A percentile compares a stretch with the other conserved stretches of the same genome.
Conservation (phyloP, 345 rosid genomes). For the Kernera saxatilis region DNA sequence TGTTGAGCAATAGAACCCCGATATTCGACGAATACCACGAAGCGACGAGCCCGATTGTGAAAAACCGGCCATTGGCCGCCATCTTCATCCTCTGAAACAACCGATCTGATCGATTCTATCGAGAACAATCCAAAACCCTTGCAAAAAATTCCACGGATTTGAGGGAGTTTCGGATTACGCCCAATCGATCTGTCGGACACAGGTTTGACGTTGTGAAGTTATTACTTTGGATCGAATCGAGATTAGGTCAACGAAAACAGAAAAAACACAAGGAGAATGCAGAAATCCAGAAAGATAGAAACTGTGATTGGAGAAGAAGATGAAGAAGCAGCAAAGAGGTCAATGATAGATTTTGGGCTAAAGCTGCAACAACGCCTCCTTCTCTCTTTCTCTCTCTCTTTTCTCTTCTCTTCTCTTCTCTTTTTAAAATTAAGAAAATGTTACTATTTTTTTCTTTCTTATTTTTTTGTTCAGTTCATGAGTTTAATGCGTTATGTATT, state of each 20-base stretch:
- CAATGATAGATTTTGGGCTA: conserved; percentile 15
- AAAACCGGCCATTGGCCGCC: conserved; percentile 33
- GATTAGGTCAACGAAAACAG: neutral
- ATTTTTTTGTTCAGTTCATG: neutral
- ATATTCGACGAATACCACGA: conserved; percentile 64
- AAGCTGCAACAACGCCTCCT: conserved; percentile 2
- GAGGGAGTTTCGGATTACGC: neutral
- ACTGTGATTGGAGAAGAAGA: conserved; percentile 11
- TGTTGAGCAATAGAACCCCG: conserved; percentile 62
- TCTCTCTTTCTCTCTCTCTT: neutral
- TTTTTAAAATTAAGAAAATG: neutral
- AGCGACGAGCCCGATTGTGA: conserved; percentile 51
- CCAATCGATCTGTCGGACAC: neutral
- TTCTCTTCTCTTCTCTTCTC: neutral
- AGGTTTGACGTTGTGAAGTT: neutral
- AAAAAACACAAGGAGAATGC: neutral
- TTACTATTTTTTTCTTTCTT: neutral
- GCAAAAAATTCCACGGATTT: neutral
- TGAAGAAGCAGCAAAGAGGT: conserved; percentile 10
- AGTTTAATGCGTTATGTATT: neutral
- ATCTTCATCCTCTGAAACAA: conserved; percentile 20
- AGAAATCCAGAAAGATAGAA: neutral
- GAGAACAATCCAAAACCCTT: neutral
- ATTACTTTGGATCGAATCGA: neutral
- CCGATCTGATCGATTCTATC: conserved; percentile 2